Percentiles rank a stretch among this genome's conserved stretches.
phyloP scores from a whole-genome alignment of 2,329 filamentous ascomycete genomes.

The Periconia sp. region DNA sequence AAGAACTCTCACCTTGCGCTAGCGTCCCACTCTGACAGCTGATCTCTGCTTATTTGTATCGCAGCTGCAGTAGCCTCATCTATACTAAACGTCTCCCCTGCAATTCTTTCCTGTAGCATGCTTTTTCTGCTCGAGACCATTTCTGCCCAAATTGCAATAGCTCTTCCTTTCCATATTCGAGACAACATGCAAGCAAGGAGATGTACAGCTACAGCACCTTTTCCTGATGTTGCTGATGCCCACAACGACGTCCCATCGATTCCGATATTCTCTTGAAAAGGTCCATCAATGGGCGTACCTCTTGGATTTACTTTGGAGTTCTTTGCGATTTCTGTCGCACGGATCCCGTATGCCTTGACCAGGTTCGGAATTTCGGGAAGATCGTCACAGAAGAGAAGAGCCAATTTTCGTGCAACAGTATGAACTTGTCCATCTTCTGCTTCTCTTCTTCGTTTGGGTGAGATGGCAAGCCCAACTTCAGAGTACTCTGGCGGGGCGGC shows the following conservation, averaged over 20 bases:
- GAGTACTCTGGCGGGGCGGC: constrained; percentile 4
- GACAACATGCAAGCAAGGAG: constrained; percentile 3
- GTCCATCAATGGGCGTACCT: neutral
- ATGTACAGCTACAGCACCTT: neutral
- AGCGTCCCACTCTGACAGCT: constrained; percentile 4
- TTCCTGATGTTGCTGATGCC: constrained; percentile 3
- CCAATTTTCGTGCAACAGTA: neutral
- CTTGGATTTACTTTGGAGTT: neutral
- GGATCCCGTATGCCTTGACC: neutral
- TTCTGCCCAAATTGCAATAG: constrained; percentile 2
- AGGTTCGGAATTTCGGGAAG: neutral
- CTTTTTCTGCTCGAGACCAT: neutral
- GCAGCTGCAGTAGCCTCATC: neutral
- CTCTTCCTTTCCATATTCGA: neutral
- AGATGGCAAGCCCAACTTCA: neutral
- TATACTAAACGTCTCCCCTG: neutral
- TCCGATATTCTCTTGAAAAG: constrained; percentile 1
- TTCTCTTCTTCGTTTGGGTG: constrained; percentile 4
- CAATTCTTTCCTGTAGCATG: neutral
- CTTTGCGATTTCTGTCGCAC: neutral
- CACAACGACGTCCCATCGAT: constrained; percentile 1
- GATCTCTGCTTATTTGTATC: constrained; percentile 1
- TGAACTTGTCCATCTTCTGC: constrained; percentile 3
- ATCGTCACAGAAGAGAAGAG: neutral
- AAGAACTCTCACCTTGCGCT: constrained; percentile 1